Evolutionary conservation across 129 eudicot genomes (phyloP), one percentile per base, ranked within the genome.

Genomic region (Chrysanthemum seticuspe): DNA sequence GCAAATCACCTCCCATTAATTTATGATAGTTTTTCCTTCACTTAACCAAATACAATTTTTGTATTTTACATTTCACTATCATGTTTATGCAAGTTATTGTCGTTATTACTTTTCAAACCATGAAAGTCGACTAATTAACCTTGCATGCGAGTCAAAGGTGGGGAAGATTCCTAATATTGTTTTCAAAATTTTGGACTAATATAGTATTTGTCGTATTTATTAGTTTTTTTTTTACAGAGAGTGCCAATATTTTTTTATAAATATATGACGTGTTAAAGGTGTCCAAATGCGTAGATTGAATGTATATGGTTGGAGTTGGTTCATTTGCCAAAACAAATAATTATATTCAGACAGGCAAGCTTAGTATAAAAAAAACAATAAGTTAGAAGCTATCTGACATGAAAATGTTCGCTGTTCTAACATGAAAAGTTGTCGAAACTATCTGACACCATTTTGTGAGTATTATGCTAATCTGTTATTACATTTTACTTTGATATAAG

Each of bases 91-190:
- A 31, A 2, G n/a, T 34, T 34, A 13, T 56, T 40, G 27, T n/a
- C 65, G 50, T 70, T 21, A 34, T 70, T 70, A 70, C 34, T 70
- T 70, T 54, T 15, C 15, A 54, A 53, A 53, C 52, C n/a, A 70
- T 4, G 27, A 19, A 31, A 54, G 31, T 53, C 64, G 18, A 55
- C 53, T 25, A 69, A 34, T 11, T 70, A 55, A 55, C 50, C 63
- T 10, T 19, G 29, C 51, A 9, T 34, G 74, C 49, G 34, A 70
- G 51, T 68, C 60, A 68, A 68, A 68, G 12, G 53, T 69, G 27
- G 73, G 73, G 21, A 52, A 69, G 58, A 67, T 67, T 49, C 71
- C 31, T 47, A 67, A 4, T 0, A 0, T 19, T 49, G 1, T 13
- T 52, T n/a, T 69, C 13, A 50, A 50, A n/a, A 69, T 7, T 9